Conservation (phyloP, 371 early-diverging fungal species). For the Zancudomyces culisetae region DNA sequence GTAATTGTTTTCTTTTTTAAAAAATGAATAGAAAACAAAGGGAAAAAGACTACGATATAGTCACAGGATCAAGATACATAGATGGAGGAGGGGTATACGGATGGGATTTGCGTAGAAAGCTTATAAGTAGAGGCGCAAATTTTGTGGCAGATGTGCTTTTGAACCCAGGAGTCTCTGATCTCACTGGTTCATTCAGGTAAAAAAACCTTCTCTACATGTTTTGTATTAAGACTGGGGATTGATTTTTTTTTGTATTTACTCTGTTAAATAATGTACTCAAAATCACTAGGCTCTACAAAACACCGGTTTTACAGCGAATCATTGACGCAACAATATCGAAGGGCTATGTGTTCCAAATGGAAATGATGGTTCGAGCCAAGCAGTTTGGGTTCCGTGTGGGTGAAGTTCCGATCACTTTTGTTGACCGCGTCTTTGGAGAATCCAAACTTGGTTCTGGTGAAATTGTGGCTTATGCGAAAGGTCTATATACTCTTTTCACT, state of each 20-base stretch:
- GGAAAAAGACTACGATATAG: constrained; percentile 73
- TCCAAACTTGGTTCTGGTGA: constrained; percentile 87
- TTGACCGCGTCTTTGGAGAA: constrained; percentile 92
- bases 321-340: constrained; percentile 75
- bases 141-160: constrained; percentile 83
- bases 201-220: constrained; percentile 21
- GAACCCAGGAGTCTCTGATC: constrained; percentile 79
- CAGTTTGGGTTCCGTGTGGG: constrained; percentile 75
- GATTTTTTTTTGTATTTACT: neutral
- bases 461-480: constrained; percentile 82
- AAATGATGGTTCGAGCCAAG: constrained; percentile 95
- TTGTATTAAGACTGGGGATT: neutral
- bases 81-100: constrained; percentile 91
- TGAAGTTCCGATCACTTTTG: constrained; percentile 95
- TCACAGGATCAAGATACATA: constrained; percentile 88
- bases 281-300: constrained; percentile 65
- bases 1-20: neutral
- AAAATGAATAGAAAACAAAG: constrained; percentile 30
- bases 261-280: constrained; percentile 4
- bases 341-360: constrained; percentile 99
- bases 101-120: constrained; percentile 94
- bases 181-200: constrained; percentile 81
- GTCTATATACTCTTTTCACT: constrained; percentile 64
- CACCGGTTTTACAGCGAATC: constrained; percentile 63
- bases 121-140: constrained; percentile 96